Percentiles rank a stretch among this genome's conserved stretches.
These are phyloP conservation scores for Moesziomyces antarcticus DNA, from an alignment of 1,284 basidiomycete species.

Conservation along the genomic window DNA sequence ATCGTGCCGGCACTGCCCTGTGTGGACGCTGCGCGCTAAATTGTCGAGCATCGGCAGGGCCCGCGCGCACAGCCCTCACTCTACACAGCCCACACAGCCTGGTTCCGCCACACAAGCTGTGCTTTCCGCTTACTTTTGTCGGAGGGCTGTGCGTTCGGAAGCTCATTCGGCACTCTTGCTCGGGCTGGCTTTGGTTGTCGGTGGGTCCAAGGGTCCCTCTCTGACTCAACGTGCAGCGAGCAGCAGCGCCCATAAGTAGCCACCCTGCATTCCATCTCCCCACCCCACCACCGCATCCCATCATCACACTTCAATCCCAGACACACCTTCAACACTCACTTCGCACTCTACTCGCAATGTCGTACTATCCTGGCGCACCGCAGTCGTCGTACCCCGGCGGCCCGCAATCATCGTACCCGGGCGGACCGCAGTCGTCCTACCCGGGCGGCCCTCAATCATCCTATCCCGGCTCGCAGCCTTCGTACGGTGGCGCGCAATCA, in stretches of 20 bases:
- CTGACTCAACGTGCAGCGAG: neutral
- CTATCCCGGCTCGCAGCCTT: slow-evolving; percentile 28
- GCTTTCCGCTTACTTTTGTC: neutral
- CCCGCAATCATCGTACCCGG: slow-evolving; percentile 23
- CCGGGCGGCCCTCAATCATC: slow-evolving; percentile 33
- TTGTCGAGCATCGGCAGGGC: neutral
- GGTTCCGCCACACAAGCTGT: too few relatives aligned
- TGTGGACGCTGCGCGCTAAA: too few relatives aligned
- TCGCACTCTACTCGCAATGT: neutral
- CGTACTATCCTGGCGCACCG: slow-evolving; percentile 30
- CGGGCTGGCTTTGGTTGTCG: neutral
- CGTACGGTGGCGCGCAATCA: slow-evolving; percentile 19
- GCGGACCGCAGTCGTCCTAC: slow-evolving; percentile 31
- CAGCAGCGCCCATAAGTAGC: slow-evolving; percentile 5
- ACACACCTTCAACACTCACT: slow-evolving; percentile 2
- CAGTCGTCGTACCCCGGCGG: slow-evolving; percentile 38
- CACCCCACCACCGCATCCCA: slow-evolving; percentile 1
- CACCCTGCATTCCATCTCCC: neutral
- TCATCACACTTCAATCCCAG: neutral
- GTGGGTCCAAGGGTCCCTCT: neutral
- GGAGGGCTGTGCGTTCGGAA: neutral
- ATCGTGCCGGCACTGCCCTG: slow-evolving; percentile 19
- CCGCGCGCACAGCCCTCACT: slow-evolving; percentile 6
- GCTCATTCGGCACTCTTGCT: slow-evolving; percentile 1
- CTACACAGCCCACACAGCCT: too few relatives aligned